Percentiles rank a stretch among this genome's conserved stretches.
Evolutionary conservation across 225 moss, liverwort and hornwort genomes (phyloP).

Genomic region (Pseudoscleropodium purum): DNA sequence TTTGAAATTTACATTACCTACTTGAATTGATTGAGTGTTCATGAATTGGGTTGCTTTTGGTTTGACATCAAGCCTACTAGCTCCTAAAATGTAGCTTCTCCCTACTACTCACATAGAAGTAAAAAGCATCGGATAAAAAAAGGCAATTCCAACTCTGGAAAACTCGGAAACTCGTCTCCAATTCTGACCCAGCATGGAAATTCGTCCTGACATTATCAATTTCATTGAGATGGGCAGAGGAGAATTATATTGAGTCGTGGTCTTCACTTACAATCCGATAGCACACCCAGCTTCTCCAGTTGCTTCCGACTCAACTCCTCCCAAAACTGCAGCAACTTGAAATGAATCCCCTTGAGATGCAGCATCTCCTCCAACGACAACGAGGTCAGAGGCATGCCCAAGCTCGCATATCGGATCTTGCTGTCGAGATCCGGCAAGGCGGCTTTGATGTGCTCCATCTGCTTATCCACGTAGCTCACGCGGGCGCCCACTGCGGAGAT

Average conservation of each 20-base stretch:
- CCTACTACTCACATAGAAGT: background rate
- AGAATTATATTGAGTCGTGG: background rate
- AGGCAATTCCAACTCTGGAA: background rate
- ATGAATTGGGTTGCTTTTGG: background rate
- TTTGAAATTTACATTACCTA: background rate
- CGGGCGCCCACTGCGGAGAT: constrained; percentile 4
- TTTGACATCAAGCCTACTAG: background rate
- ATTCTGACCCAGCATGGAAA: background rate
- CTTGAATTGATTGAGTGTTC: background rate
- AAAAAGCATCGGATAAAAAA: background rate
- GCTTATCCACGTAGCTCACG: constrained; percentile 10
- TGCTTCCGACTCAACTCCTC: constrained; percentile 22
- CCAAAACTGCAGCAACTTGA: constrained; percentile 35
- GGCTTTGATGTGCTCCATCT: constrained; percentile 10
- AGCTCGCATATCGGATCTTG: constrained; percentile 11
- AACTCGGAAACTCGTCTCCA: background rate
- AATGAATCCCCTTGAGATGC: constrained; percentile 14
- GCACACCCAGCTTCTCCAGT: constrained; percentile 9
- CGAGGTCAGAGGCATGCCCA: constrained; percentile 22
- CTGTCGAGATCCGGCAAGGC: constrained; percentile 24
- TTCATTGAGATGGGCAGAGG: background rate
- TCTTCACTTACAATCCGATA: constrained; percentile 14
- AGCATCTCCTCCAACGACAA: constrained; percentile 25
- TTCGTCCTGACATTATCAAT: background rate
- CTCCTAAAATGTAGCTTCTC: background rate